Base-by-base conservation (phyloP, 768 basidiomycete species). In the Boletus sensibilis region DNA sequence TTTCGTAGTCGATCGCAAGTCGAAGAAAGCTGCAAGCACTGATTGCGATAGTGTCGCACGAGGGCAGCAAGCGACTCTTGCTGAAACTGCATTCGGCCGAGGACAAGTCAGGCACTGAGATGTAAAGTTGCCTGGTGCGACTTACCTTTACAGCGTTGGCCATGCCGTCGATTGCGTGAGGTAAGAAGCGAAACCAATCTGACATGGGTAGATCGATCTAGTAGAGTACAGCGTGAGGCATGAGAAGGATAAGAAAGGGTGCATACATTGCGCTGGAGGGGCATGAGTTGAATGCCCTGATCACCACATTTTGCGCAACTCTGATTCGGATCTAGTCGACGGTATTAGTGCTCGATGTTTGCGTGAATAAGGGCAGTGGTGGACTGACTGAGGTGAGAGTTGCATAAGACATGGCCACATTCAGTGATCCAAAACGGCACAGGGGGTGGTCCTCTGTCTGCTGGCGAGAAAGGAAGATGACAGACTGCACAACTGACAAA, bases 371-470 rank as follows among this genome's bases (percentile, higher is more conserved):
- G 33, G 27, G 21, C 23, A 1, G 4, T 1, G n/a, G 21, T 23
- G 43, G 27, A 63, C 78, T 68, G 66, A 93, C 92, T 89, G 68
- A 94, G 83, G 72, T 94, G 92, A 38, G 81, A 79, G 66, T 94
- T 93, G 78, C 92, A 94, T 27, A 93, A 62, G 54, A 93, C 81
- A 76, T 94, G 92, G 0, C 90, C 90, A 63, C 92, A 94, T 68
- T 92, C 90, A 2, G 92, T 92, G 57, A 92, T 76, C 92, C 92
- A 94, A 69, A 93, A 94, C 0, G 92, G 92, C 27, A 89, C 73
- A 3, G 80, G 76, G 11, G 85, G 79, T 1, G 75, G 72, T 0
- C 79, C 81, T 40, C 76, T 74, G 37, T 79, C 77, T n/a, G 69
- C 69, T 2, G 82, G 74, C 8, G 75, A 65, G 62, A 88, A 93